Percentiles rank a stretch among this genome's conserved stretches.
Conservation (phyloP, 768 basidiomycete genomes). For the Tylopilus sp. region DNA sequence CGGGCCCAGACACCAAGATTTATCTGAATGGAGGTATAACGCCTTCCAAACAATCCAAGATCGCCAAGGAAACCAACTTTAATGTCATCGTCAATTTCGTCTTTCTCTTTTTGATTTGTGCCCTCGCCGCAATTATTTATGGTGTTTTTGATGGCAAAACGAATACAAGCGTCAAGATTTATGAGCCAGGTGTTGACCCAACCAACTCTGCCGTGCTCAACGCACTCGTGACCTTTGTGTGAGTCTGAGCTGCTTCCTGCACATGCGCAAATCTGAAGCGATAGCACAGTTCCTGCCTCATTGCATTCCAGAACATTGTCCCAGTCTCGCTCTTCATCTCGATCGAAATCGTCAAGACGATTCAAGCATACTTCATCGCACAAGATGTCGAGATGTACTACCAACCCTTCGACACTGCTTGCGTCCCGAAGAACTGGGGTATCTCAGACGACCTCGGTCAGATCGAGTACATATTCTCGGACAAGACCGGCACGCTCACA, state of each 20-base stretch:
- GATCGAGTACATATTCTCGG: conserved; percentile 93
- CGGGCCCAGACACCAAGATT: conserved; percentile 89
- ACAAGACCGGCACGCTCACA: conserved; percentile 96
- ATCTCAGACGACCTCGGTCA: conserved; percentile 98
- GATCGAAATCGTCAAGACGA: conserved; percentile 97
- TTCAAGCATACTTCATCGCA: conserved; percentile 94
- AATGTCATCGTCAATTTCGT: conserved; percentile 94
- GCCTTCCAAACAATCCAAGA: conserved; percentile 95
- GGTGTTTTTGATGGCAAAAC: conserved; percentile 62
- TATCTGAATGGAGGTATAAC: conserved; percentile 91
- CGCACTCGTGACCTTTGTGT: conserved; percentile 89
- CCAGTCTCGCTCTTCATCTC: conserved; percentile 96
- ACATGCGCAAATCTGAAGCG: conserved; percentile 1
- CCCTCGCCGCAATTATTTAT: conserved; percentile 68
- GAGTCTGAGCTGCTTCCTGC: conserved; percentile 32
- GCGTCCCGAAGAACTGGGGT: conserved; percentile 97
- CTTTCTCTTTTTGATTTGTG: conserved; percentile 73
- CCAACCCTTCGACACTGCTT: conserved; percentile 76
- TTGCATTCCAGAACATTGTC: conserved; percentile 97
- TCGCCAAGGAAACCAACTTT: conserved; percentile 97
- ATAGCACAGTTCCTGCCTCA: conserved; percentile 72
- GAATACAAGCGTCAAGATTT: conserved; percentile 67
- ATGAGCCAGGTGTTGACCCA: conserved; percentile 64
- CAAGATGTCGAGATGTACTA: conserved; percentile 98
- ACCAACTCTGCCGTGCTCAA: conserved; percentile 63